phyloP scores from a whole-genome alignment of 192 early-diverging fungal genomes.

The Podila epigama region DNA sequence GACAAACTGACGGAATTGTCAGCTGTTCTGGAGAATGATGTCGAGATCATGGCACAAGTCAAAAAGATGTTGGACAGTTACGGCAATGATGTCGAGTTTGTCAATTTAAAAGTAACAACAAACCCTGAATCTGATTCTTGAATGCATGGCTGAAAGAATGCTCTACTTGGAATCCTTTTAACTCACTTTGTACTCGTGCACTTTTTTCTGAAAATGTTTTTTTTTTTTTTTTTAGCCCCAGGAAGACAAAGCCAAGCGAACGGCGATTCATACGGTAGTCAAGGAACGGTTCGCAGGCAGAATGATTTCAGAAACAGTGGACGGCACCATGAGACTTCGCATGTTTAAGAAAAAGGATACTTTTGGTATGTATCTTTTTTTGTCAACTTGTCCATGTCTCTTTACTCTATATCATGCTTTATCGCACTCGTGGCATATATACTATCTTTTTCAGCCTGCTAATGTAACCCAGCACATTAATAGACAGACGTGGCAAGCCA shows the following conservation, averaged over 20 bases:
- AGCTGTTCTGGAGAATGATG: conserved; percentile 10
- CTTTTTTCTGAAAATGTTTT: neutral
- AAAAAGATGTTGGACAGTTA: conserved; percentile 47
- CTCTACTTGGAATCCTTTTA: neutral
- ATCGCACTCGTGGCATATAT: too few species aligned
- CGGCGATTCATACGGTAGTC: conserved; percentile 59
- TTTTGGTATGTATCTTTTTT: conserved; percentile 13
- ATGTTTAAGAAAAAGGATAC: conserved; percentile 51
- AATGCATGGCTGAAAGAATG: neutral
- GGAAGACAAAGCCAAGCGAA: conserved; percentile 61
- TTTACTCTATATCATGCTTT: too few species aligned
- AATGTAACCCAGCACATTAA: too few species aligned
- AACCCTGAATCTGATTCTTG: neutral
- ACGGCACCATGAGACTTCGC: conserved; percentile 53
- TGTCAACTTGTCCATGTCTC: too few species aligned
- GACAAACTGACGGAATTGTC: conserved; percentile 29
- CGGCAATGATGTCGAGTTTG: conserved; percentile 39
- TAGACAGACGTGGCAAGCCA: conserved; percentile 38
- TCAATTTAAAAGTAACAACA: conserved; percentile 32
- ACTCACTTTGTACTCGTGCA: neutral
- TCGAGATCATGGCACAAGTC: conserved; percentile 24
- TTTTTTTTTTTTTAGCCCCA: conserved; percentile 33
- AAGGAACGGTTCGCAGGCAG: conserved; percentile 56
- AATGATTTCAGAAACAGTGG: conserved; percentile 57
- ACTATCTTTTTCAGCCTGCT: too few species aligned